phyloP scores from a whole-genome alignment of 2,329 filamentous ascomycete species.

The Fusarium sp. region DNA sequence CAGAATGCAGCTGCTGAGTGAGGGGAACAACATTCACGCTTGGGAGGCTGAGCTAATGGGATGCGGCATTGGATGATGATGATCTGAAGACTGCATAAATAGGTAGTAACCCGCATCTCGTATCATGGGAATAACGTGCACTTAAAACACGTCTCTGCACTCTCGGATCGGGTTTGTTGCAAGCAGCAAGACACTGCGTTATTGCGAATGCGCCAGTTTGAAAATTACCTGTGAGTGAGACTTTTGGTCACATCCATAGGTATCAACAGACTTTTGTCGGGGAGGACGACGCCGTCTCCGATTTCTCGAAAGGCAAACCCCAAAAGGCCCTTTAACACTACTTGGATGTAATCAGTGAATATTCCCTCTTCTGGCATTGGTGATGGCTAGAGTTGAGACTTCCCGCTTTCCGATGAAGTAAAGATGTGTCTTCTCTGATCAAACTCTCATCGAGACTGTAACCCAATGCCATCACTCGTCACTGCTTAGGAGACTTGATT shows the following conservation, averaged over 20 bases:
- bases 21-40: slow-evolving; percentile 17
- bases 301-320: background rate
- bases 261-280: slow-evolving; percentile 12
- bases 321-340: background rate
- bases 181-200: background rate
- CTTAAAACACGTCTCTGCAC: background rate
- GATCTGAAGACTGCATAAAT: slow-evolving; percentile 22
- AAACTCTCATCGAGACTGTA: slow-evolving; percentile 1
- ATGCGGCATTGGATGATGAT: slow-evolving; percentile 31
- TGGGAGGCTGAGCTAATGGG: slow-evolving; percentile 25
- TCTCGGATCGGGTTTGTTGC: background rate
- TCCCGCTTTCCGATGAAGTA: slow-evolving; percentile 17
- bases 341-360: no score
- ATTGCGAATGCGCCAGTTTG: slow-evolving; percentile 5
- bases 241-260: background rate
- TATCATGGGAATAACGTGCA: slow-evolving; percentile 28
- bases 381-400: slow-evolving; percentile 14
- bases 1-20: slow-evolving; percentile 20
- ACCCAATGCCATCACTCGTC: background rate
- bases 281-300: slow-evolving; percentile 18
- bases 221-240: background rate
- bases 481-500: background rate
- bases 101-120: background rate
- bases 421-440: slow-evolving; percentile 1
- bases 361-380: background rate